phyloP scores from a whole-genome alignment of 192 early-diverging fungal genomes.

The Gryganskiella cystojenkinii region DNA sequence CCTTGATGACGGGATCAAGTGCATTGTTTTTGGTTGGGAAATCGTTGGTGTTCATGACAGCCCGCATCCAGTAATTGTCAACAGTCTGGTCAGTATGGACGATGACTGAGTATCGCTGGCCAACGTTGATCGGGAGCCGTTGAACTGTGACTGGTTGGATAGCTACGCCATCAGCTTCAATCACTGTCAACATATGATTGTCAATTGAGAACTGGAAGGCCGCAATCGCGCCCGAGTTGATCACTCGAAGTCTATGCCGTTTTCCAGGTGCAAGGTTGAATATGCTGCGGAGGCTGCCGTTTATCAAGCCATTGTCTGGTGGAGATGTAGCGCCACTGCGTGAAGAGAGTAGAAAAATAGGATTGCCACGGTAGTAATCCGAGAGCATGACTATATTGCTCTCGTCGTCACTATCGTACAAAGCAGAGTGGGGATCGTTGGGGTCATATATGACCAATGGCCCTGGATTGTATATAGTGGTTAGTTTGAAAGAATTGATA shows the following conservation, averaged over 20 bases:
- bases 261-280: slow-evolving; percentile 26
- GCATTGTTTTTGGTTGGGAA: slow-evolving; percentile 17
- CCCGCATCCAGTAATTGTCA: slow-evolving; percentile 50
- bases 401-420: slow-evolving; percentile 44
- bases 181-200: slow-evolving; percentile 36
- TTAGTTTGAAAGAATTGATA: no score
- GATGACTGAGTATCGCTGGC: slow-evolving; percentile 57
- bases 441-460: slow-evolving; percentile 29
- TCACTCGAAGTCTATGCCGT: slow-evolving; percentile 48
- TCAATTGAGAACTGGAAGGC: slow-evolving; percentile 53
- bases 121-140: slow-evolving; percentile 47
- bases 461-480: no score
- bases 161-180: slow-evolving; percentile 53
- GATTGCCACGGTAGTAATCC: slow-evolving; percentile 50
- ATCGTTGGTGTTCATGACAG: slow-evolving; percentile 37
- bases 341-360: slow-evolving; percentile 10
- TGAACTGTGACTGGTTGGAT: slow-evolving; percentile 35
- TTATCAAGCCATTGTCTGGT: slow-evolving; percentile 35
- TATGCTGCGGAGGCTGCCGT: neutral
- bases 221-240: slow-evolving; percentile 40
- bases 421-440: slow-evolving; percentile 36
- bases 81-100: slow-evolving; percentile 52
- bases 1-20: slow-evolving; percentile 28
- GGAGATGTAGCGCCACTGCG: slow-evolving; percentile 44
- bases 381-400: slow-evolving; percentile 51